Conservation (phyloP, 257 asterid species). For the Solanum corneliomulleri region DNA sequence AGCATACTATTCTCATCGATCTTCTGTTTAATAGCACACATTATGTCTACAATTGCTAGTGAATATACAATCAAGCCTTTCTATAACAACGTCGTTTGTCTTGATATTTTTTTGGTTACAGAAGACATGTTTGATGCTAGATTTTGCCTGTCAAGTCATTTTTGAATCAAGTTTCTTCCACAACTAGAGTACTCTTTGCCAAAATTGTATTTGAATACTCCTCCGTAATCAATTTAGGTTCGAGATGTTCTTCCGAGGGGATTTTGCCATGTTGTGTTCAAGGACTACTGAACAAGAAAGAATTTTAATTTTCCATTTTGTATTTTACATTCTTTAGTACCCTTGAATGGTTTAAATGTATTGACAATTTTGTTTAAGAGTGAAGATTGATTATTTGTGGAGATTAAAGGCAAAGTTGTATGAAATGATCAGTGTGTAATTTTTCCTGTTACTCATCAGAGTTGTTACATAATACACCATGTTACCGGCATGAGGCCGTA, state of each 20-base stretch:
- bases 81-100: not conserved
- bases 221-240: not conserved
- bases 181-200: not conserved
- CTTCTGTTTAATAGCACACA: not conserved
- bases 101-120: not conserved
- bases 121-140: not conserved
- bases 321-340: not conserved
- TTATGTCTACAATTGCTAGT: not conserved
- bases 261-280: not conserved
- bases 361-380: not conserved
- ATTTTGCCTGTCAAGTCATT: not conserved
- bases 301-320: not conserved
- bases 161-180: not conserved
- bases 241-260: not conserved
- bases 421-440: not conserved
- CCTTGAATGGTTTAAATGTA: not conserved
- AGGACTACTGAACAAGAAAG: not conserved
- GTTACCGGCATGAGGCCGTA: not conserved
- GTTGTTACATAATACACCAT: not conserved
- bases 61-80: not conserved
- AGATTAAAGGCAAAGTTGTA: not conserved
- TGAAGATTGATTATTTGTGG: not conserved
- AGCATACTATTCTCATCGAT: not conserved
- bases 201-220: not conserved
- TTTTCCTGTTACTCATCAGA: not conserved